A percentile compares a stretch with the other conserved stretches of the same genome.
Evolutionary conservation across 2,329 filamentous ascomycete genomes (phyloP).

Genomic region (Dactylellina sp.): DNA sequence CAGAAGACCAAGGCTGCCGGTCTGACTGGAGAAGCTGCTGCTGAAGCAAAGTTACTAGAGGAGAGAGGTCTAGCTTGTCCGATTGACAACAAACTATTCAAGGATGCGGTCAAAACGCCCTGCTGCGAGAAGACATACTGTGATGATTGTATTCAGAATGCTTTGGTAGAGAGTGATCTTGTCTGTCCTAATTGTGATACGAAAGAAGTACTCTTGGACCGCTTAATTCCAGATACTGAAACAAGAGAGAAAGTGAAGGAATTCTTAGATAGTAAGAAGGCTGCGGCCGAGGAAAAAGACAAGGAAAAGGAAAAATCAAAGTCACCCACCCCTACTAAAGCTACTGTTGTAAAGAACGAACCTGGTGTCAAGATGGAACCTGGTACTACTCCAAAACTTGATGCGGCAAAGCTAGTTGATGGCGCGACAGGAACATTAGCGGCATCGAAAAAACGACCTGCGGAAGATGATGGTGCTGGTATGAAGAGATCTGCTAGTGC

Average conservation of each 20-base stretch:
- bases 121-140: slow-evolving; percentile 99
- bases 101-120: slow-evolving; percentile 98
- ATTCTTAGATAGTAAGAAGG: slow-evolving; percentile 72
- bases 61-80: slow-evolving; percentile 86
- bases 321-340: slow-evolving; percentile 57
- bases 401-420: slow-evolving; percentile 58
- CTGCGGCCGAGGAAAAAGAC: slow-evolving; percentile 64
- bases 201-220: slow-evolving; percentile 91
- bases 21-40: slow-evolving; percentile 83
- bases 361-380: slow-evolving; percentile 49
- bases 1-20: slow-evolving; percentile 81
- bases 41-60: slow-evolving; percentile 64
- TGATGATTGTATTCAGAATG: slow-evolving; percentile 99
- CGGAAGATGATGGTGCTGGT: slow-evolving; percentile 73
- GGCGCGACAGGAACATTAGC: slow-evolving; percentile 11
- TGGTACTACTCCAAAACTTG: slow-evolving; percentile 59
- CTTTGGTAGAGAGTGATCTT: slow-evolving; percentile 97
- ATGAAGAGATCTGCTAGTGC: slow-evolving; percentile 63
- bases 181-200: slow-evolving; percentile 91
- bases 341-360: slow-evolving; percentile 49
- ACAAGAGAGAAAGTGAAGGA: slow-evolving; percentile 80
- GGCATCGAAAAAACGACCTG: slow-evolving; percentile 80
- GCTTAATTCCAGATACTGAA: slow-evolving; percentile 85
- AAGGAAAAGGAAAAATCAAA: slow-evolving; percentile 62
- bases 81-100: slow-evolving; percentile 97